Base-by-base conservation (phyloP, 225 moss, liverwort and hornwort genomes). In the Ulota crispa region DNA sequence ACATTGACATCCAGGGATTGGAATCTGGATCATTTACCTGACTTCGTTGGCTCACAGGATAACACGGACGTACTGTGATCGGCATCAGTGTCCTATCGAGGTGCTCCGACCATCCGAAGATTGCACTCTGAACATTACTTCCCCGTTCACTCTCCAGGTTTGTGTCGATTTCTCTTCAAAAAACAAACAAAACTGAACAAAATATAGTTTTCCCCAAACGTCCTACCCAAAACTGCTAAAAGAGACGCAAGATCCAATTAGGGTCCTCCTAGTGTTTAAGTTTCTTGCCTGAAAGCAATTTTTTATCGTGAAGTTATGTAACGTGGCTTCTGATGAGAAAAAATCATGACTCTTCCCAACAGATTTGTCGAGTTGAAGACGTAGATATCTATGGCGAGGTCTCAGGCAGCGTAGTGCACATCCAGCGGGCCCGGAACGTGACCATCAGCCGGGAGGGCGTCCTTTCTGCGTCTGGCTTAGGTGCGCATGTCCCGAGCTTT, bases 121-220 rank as follows among this genome's bases (percentile, higher is more conserved):
- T 82, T 97, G 97, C 47, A 92, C 91, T 18, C 56, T 97, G 30
- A 95, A 97, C 63, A 85, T 79, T 32, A 92, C 97, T 30, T 93
- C 97, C 42, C 95, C 95, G n/a, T 97, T 97, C 75, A 93, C 93
- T n/a, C 93, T 95, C 52, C 97, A 97, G 97, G 97, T 95, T 68
- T 76, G 79, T 80, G 8, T 76, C 10, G 50, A 32, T 73, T 75
- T 41, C 28, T 76, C 24, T 50, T 63, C 39, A 50, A 50, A 65
- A 9, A 65, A 3, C 16, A 34, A 30, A 3, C 7, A 6, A 24
- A 64, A 47, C 9, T 32, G 15, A n/a, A 26, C 11, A 64, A 36
- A 34, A 36, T 32, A 9, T 1, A 32, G 11, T 16, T 18, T 50
- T 26, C 47, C 50, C 10, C 36, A n/a, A 3, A 0, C 7, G 32